Conservation (phyloP, 176 grass and related monocot genomes). For the Bromus sterilis region DNA sequence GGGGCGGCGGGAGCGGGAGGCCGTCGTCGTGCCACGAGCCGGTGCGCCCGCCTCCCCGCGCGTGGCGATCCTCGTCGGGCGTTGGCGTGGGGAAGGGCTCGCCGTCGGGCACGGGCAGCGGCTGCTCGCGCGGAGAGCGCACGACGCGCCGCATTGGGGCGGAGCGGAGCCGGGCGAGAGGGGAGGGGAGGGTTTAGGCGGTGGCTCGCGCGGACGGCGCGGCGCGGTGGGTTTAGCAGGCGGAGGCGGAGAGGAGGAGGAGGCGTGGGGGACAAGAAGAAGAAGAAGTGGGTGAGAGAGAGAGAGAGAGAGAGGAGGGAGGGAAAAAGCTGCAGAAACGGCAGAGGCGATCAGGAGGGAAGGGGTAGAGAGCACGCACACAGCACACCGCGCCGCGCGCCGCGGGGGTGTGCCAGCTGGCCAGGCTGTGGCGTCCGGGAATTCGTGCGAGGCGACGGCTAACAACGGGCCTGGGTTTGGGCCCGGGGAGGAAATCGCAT, state of each 20-base stretch:
- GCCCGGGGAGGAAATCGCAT: not conserved
- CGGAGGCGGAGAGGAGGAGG: not conserved
- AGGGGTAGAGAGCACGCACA: not conserved
- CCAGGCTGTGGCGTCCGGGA: not conserved
- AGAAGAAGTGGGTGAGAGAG: not conserved
- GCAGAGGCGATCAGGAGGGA: not conserved
- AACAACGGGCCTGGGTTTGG: not conserved
- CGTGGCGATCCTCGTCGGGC: constrained; percentile 2
- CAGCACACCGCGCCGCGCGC: not conserved
- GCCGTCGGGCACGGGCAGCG: too few relatives aligned
- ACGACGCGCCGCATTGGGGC: constrained; percentile 7
- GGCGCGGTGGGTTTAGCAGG: not conserved
- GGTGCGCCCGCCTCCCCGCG: too few relatives aligned
- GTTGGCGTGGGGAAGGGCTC: not conserved
- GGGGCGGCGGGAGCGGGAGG: not conserved
- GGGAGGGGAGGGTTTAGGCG: not conserved
- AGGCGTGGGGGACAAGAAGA: not conserved
- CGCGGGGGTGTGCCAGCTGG: not conserved
- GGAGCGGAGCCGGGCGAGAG: not conserved
- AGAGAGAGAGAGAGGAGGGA: not conserved
- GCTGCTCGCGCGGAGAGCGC: not conserved
- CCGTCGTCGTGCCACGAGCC: not conserved
- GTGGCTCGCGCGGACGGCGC: too few relatives aligned
- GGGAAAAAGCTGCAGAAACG: not conserved
- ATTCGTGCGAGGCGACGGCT: not conserved